These are phyloP conservation scores for Corylus americana DNA, from an alignment of 306 rosid species.

Conservation along the genomic window DNA sequence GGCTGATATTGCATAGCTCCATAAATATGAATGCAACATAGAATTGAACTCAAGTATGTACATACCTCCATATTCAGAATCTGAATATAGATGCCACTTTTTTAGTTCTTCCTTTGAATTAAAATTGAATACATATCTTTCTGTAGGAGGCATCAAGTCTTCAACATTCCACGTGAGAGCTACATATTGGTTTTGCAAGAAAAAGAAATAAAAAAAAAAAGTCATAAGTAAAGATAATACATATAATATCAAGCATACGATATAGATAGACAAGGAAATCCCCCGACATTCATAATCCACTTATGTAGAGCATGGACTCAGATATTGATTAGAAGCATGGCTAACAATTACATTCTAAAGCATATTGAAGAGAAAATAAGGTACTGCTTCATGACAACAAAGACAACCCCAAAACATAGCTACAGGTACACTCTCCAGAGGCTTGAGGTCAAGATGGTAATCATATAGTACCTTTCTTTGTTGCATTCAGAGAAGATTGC, in stretches of 20 bases:
- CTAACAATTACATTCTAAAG: slow-evolving; percentile 1
- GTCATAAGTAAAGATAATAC: background rate
- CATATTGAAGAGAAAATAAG: background rate
- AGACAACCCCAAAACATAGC: background rate
- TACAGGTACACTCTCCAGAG: background rate
- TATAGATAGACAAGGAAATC: background rate
- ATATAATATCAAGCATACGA: background rate
- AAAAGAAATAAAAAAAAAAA: slow-evolving; percentile 4
- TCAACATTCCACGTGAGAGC: slow-evolving; percentile 72
- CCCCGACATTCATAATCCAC: background rate
- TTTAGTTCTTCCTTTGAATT: slow-evolving; percentile 72
- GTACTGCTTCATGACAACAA: background rate
- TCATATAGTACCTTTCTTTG: slow-evolving; percentile 64
- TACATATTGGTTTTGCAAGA: slow-evolving; percentile 29
- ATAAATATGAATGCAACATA: background rate
- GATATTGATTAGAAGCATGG: background rate
- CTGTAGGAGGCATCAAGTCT: slow-evolving; percentile 86
- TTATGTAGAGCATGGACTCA: background rate
- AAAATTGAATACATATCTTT: slow-evolving; percentile 77
- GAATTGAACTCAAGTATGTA: background rate
- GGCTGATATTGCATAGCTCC: background rate
- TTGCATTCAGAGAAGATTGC: slow-evolving; percentile 76
- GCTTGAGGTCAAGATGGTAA: background rate
- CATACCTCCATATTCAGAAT: slow-evolving; percentile 87
- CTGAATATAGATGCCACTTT: slow-evolving; percentile 93